These are phyloP conservation scores for Trichoderma erinaceum DNA, from an alignment of 495 filamentous ascomycete genomes.

Conservation along the genomic window DNA sequence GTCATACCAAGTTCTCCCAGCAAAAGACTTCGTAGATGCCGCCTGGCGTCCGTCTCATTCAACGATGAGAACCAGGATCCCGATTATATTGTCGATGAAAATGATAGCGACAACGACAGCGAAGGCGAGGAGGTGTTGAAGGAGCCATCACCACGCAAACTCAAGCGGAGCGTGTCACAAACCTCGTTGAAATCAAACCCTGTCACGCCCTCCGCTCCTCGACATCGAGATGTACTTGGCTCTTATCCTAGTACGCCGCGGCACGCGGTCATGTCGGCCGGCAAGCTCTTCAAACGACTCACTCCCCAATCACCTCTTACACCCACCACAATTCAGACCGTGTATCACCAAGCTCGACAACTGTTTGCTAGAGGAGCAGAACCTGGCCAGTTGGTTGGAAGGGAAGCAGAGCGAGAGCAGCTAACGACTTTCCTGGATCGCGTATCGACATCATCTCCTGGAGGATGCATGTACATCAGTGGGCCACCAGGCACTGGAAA, in stretches of 20 bases:
- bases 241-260: slow-evolving; percentile 40
- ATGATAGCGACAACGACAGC: slow-evolving; percentile 36
- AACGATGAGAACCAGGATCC: slow-evolving; percentile 50
- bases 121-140: slow-evolving; percentile 25
- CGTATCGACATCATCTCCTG: slow-evolving; percentile 49
- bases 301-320: slow-evolving; percentile 58
- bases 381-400: slow-evolving; percentile 71
- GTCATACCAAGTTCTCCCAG: slow-evolving; percentile 1
- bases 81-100: slow-evolving; percentile 33
- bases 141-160: slow-evolving; percentile 10
- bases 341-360: slow-evolving; percentile 83
- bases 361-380: slow-evolving; percentile 74
- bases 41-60: slow-evolving; percentile 12
- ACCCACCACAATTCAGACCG: slow-evolving; percentile 55
- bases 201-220: slow-evolving; percentile 61
- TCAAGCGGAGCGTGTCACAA: slow-evolving; percentile 19
- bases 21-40: slow-evolving; percentile 12
- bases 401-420: slow-evolving; percentile 70
- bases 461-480: slow-evolving; percentile 91
- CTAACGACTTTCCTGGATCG: slow-evolving; percentile 62
- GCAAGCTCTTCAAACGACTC: slow-evolving; percentile 45
- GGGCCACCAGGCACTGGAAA: slow-evolving; percentile 96
- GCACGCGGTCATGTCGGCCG: slow-evolving; percentile 45
- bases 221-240: slow-evolving; percentile 47
- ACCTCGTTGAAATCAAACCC: slow-evolving; percentile 33